phyloP scores from a whole-genome alignment of 2,329 filamentous ascomycete genomes.

The Diaporthe amygdali region DNA sequence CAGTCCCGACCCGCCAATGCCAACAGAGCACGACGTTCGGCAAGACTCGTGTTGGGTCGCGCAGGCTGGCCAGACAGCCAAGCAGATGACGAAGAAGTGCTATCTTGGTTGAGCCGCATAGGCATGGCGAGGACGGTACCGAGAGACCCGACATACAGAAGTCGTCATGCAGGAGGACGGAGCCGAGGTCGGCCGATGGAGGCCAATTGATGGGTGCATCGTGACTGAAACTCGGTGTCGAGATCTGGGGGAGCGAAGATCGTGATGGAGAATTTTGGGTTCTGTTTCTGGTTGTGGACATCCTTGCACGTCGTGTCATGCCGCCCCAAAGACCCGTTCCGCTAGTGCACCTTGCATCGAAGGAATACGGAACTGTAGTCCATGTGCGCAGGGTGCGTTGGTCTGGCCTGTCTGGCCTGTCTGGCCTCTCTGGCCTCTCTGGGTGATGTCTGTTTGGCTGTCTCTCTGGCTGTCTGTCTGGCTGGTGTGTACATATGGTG shows the following conservation, averaged over 20 bases:
- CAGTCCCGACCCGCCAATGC: neutral
- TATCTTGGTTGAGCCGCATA: neutral
- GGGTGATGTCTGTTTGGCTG: too few relatives aligned
- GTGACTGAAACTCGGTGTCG: neutral
- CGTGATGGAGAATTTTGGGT: conserved; percentile 1
- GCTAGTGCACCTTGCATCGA: neutral
- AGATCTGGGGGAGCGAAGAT: conserved; percentile 9
- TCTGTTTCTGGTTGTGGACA: neutral
- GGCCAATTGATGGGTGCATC: neutral
- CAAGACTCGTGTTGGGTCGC: neutral
- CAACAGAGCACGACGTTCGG: neutral
- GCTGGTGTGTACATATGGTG: too few relatives aligned
- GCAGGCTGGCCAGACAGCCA: neutral
- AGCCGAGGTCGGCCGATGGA: conserved; percentile 1
- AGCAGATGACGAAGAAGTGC: neutral
- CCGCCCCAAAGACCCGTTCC: neutral
- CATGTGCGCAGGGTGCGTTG: neutral
- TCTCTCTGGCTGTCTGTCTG: too few relatives aligned
- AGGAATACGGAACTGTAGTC: neutral
- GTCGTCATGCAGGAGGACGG: neutral
- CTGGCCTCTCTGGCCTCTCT: too few relatives aligned
- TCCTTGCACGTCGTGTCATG: conserved; percentile 7
- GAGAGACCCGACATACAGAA: neutral
- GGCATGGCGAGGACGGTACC: neutral
- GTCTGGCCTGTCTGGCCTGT: too few relatives aligned